phyloP scores from a whole-genome alignment of 1,284 basidiomycete species.

The Apiotrichum gamsii region DNA sequence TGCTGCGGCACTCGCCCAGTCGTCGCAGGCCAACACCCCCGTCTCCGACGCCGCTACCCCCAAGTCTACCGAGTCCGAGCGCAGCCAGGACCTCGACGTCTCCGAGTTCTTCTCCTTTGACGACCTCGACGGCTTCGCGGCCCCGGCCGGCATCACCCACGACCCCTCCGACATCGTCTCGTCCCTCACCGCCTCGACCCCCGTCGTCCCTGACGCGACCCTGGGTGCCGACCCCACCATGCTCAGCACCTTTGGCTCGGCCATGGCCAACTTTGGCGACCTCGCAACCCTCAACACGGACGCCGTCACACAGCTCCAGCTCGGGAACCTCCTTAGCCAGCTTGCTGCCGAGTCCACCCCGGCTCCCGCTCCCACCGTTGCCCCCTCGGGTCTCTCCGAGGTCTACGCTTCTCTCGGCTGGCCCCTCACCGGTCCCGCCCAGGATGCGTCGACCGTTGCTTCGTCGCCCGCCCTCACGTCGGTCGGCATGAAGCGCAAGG shows the following conservation, averaged over 20 bases:
- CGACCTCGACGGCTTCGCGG: slow-evolving; percentile 27
- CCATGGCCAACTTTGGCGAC: slow-evolving; percentile 23
- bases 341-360: slow-evolving; percentile 5
- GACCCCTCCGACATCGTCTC: slow-evolving; percentile 25
- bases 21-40: slow-evolving; percentile 8
- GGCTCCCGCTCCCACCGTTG: slow-evolving; percentile 3
- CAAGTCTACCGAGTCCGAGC: slow-evolving; percentile 35
- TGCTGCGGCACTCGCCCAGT: slow-evolving; percentile 3
- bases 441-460: slow-evolving; percentile 1
- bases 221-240: slow-evolving; percentile 23
- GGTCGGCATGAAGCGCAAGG: slow-evolving; percentile 32
- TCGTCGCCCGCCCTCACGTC: slow-evolving; percentile 12
- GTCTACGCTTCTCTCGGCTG: slow-evolving; percentile 21
- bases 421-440: slow-evolving; percentile 7
- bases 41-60: slow-evolving; percentile 12
- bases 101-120: slow-evolving; percentile 17
- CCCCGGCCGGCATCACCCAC: slow-evolving; percentile 25
- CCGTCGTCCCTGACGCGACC: slow-evolving; percentile 13
- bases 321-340: slow-evolving; percentile 21
- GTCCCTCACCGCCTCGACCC: slow-evolving; percentile 1
- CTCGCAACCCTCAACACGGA: slow-evolving; percentile 23
- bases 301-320: slow-evolving; percentile 23
- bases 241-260: slow-evolving; percentile 23
- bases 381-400: slow-evolving; percentile 8
- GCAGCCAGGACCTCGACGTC: slow-evolving; percentile 29